These are phyloP conservation scores for Ogataea zsoltii DNA, from an alignment of 805 yeast species.

Conservation along the genomic window DNA sequence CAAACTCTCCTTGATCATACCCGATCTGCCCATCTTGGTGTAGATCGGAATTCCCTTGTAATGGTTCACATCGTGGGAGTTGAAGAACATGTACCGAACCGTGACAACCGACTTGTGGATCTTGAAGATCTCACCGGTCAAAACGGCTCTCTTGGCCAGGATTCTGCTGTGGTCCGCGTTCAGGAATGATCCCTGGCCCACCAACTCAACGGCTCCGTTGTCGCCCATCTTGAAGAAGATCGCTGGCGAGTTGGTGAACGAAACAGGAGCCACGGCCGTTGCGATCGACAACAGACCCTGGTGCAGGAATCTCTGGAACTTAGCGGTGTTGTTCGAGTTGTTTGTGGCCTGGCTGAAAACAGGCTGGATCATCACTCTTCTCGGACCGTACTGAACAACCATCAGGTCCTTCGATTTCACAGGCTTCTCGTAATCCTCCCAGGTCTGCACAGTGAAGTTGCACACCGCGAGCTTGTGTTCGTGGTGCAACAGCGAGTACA, in stretches of 20 bases:
- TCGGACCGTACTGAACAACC: slow-evolving; percentile 89
- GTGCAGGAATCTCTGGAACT: slow-evolving; percentile 80
- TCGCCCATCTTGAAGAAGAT: slow-evolving; percentile 68
- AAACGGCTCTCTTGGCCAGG: slow-evolving; percentile 80
- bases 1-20: slow-evolving; percentile 90
- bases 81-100: slow-evolving; percentile 96
- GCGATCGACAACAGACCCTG: slow-evolving; percentile 75
- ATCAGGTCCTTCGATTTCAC: slow-evolving; percentile 79
- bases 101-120: slow-evolving; percentile 92
- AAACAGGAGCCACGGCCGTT: slow-evolving; percentile 83
- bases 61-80: slow-evolving; percentile 81
- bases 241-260: slow-evolving; percentile 83
- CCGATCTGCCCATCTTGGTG: slow-evolving; percentile 90
- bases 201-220: slow-evolving; percentile 55
- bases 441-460: slow-evolving; percentile 77
- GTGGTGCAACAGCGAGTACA: slow-evolving; percentile 76
- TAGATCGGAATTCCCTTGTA: slow-evolving; percentile 90
- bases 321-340: slow-evolving; percentile 82
- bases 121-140: slow-evolving; percentile 94
- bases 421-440: slow-evolving; percentile 89
- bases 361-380: slow-evolving; percentile 83
- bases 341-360: slow-evolving; percentile 76
- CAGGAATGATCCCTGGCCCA: slow-evolving; percentile 89
- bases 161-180: slow-evolving; percentile 84
- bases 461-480: slow-evolving; percentile 86